Conservation (phyloP, 2,329 filamentous ascomycete species). For the Exophiala sp. region DNA sequence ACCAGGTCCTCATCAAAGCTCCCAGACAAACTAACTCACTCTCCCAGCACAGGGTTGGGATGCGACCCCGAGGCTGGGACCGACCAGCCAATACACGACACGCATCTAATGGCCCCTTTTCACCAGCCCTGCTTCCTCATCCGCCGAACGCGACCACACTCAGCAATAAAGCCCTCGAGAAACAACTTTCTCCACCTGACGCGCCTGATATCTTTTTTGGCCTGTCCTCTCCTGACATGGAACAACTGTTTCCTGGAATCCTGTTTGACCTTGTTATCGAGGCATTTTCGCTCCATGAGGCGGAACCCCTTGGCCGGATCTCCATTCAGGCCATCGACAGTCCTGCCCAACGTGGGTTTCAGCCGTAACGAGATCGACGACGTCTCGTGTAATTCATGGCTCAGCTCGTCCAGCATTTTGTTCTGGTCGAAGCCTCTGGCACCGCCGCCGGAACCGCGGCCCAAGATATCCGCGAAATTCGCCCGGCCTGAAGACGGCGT, state of each 20-base stretch:
- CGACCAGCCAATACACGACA: too few species aligned
- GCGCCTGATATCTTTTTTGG: slow-evolving; percentile 37
- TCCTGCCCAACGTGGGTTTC: slow-evolving; percentile 29
- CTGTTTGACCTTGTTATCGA: slow-evolving; percentile 33
- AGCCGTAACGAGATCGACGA: slow-evolving; percentile 25
- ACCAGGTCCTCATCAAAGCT: too few species aligned
- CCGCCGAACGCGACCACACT: slow-evolving; percentile 39
- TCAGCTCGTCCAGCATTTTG: slow-evolving; percentile 8
- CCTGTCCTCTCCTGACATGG: slow-evolving; percentile 40
- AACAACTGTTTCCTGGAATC: slow-evolving; percentile 36
- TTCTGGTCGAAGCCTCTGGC: slow-evolving; percentile 8
- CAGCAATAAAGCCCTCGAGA: slow-evolving; percentile 40
- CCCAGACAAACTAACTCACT: too few species aligned
- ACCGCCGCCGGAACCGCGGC: background rate
- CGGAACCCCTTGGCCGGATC: slow-evolving; percentile 29
- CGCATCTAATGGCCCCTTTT: slow-evolving; percentile 19
- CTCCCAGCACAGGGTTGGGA: too few species aligned
- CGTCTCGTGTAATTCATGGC: background rate
- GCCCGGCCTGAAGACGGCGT: background rate
- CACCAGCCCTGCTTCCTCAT: slow-evolving; percentile 46
- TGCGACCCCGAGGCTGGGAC: too few species aligned
- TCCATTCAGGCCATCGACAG: slow-evolving; percentile 22
- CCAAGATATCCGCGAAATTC: slow-evolving; percentile 2
- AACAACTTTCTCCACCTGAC: slow-evolving; percentile 42
- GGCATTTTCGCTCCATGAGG: slow-evolving; percentile 29